These are phyloP conservation scores for Talaromyces nanjingensis DNA, from an alignment of 495 filamentous ascomycete species.

Conservation along the genomic window DNA sequence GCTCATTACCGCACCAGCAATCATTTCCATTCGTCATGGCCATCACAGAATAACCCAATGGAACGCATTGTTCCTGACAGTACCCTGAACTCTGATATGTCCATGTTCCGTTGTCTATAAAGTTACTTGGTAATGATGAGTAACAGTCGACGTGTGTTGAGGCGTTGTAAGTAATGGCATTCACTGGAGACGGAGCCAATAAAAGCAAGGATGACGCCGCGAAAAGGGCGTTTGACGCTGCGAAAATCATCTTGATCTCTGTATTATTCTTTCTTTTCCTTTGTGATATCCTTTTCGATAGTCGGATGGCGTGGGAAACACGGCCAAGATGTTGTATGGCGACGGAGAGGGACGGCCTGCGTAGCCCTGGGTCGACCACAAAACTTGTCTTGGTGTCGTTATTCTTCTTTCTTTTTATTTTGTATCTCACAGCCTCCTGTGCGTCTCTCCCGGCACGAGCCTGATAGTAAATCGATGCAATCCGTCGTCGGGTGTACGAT, in stretches of 20 bases:
- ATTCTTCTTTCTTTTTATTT: background rate
- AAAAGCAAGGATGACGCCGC: conserved; percentile 24
- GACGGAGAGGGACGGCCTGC: conserved; percentile 36
- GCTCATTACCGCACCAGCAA: conserved; percentile 40
- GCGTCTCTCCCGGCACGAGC: background rate
- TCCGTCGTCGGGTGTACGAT: background rate
- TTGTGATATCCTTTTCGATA: background rate
- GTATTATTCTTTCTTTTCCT: background rate
- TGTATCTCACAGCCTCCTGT: background rate
- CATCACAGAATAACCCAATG: conserved; percentile 29
- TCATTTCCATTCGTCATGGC: conserved; percentile 33
- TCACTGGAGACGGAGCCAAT: conserved; percentile 14
- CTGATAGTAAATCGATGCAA: background rate
- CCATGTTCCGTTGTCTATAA: conserved; percentile 30
- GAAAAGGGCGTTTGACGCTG: conserved; percentile 23
- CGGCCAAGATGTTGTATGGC: conserved; percentile 7
- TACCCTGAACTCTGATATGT: conserved; percentile 44
- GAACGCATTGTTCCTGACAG: conserved; percentile 34
- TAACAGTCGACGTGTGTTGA: conserved; percentile 17
- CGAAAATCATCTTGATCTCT: conserved; percentile 23
- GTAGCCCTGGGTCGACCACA: conserved; percentile 27
- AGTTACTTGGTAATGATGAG: conserved; percentile 13
- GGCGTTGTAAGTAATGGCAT: conserved; percentile 17
- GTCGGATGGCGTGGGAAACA: background rate
- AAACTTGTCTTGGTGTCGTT: background rate